Conservation (phyloP, 495 filamentous ascomycete genomes). For the Bombardia bombarda region DNA sequence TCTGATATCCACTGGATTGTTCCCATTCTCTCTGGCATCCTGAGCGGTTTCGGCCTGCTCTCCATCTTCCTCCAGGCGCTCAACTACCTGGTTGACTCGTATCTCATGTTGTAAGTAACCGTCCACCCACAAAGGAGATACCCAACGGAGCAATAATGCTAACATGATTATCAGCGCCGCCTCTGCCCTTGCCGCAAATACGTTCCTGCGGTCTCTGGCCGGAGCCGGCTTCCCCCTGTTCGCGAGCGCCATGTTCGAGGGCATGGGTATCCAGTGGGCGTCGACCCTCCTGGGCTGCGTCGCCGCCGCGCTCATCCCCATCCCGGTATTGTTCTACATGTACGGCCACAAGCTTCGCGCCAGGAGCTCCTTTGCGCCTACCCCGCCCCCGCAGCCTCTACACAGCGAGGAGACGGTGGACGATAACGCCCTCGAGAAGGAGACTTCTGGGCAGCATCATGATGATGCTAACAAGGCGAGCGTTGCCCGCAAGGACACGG, state of each 20-base stretch:
- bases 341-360: conserved; percentile 57
- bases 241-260: conserved; percentile 69
- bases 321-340: conserved; percentile 60
- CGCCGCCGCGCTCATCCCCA: conserved; percentile 59
- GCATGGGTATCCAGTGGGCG: conserved; percentile 71
- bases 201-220: conserved; percentile 70
- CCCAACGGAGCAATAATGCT: background rate
- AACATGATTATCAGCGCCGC: conserved; percentile 47
- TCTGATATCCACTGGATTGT: conserved; percentile 70
- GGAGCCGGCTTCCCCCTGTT: conserved; percentile 82
- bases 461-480: no score
- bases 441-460: no score
- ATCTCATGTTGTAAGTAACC: conserved; percentile 79
- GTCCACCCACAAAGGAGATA: no score
- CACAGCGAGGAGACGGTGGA: no score
- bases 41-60: conserved; percentile 54
- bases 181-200: conserved; percentile 83
- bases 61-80: conserved; percentile 78
- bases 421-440: no score
- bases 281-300: conserved; percentile 70
- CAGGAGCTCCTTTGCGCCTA: conserved; percentile 63
- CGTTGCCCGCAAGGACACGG: no score
- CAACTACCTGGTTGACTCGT: conserved; percentile 84
- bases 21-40: conserved; percentile 62
- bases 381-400: conserved; percentile 21